These are phyloP conservation scores for Dendrocalamus latiflorus DNA, from an alignment of 202 grass and related monocot genomes.

Conservation along the genomic window DNA sequence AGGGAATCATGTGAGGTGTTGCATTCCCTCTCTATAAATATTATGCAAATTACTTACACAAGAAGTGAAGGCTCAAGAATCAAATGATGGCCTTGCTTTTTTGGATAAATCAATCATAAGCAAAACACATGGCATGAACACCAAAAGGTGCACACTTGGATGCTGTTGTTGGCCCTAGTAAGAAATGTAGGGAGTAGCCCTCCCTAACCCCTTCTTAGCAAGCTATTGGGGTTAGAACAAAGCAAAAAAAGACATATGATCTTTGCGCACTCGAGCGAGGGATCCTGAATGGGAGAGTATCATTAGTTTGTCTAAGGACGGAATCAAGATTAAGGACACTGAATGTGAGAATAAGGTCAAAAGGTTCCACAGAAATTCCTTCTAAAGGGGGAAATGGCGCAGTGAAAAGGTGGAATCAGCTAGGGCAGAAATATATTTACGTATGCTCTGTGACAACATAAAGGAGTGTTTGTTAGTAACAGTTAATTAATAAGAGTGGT, in stretches of 20 bases:
- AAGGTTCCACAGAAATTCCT: slow-evolving; percentile 35
- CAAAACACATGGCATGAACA: slow-evolving; percentile 47
- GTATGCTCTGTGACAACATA: background rate
- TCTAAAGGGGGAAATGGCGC: background rate
- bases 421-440: slow-evolving; percentile 1
- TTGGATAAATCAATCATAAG: slow-evolving; percentile 38
- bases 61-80: slow-evolving; percentile 40
- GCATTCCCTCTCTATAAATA: slow-evolving; percentile 25
- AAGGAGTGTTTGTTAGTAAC: slow-evolving; percentile 10
- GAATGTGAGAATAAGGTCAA: slow-evolving; percentile 44
- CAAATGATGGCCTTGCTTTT: slow-evolving; percentile 42
- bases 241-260: slow-evolving; percentile 25
- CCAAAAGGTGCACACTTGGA: slow-evolving; percentile 54
- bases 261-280: slow-evolving; percentile 28
- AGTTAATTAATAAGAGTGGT: slow-evolving; percentile 20
- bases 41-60: slow-evolving; percentile 31
- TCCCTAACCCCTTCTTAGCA: slow-evolving; percentile 35
- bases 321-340: slow-evolving; percentile 29
- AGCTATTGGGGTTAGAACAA: slow-evolving; percentile 27
- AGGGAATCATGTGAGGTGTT: slow-evolving; percentile 78
- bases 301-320: slow-evolving; percentile 12
- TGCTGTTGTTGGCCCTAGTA: slow-evolving; percentile 77
- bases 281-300: slow-evolving; percentile 38
- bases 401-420: slow-evolving; percentile 21
- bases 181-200: slow-evolving; percentile 44